phyloP scores from a whole-genome alignment of 345 rosid species.

The Capsella bursapastoris region DNA sequence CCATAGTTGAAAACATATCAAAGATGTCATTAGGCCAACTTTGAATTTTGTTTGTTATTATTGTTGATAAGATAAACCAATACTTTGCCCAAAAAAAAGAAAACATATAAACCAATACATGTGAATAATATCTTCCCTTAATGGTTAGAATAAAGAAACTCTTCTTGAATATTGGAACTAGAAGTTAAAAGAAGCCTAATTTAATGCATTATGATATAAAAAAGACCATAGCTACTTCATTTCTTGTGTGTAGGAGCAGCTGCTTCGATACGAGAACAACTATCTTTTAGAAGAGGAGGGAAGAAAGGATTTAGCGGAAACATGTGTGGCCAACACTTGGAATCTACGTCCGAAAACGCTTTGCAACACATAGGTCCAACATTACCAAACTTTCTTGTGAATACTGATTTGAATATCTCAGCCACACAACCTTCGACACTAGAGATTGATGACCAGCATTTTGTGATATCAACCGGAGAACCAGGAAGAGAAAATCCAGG shows the following conservation, averaged over 20 bases:
- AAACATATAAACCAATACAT: neutral
- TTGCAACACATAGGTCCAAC: constrained; percentile 1
- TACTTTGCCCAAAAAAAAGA: too few species aligned
- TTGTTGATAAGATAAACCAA: neutral
- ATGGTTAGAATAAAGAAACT: neutral
- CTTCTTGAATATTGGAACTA: neutral
- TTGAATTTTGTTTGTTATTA: neutral
- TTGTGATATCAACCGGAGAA: neutral
- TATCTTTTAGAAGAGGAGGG: neutral
- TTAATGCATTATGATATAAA: neutral
- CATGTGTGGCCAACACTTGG: constrained; percentile 5
- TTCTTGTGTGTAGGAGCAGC: neutral
- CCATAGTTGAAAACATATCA: too few species aligned
- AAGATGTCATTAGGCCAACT: neutral
- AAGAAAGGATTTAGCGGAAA: neutral
- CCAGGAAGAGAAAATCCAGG: neutral
- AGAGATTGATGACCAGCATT: too few species aligned
- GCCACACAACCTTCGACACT: too few species aligned
- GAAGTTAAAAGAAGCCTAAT: neutral
- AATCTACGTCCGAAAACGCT: neutral
- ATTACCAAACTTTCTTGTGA: too few species aligned
- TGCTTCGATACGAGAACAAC: neutral
- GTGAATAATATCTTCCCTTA: neutral
- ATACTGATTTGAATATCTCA: too few species aligned
- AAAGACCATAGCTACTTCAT: neutral